phyloP scores from a whole-genome alignment of 140 eudicot genomes.

The Anethum foeniculum region DNA sequence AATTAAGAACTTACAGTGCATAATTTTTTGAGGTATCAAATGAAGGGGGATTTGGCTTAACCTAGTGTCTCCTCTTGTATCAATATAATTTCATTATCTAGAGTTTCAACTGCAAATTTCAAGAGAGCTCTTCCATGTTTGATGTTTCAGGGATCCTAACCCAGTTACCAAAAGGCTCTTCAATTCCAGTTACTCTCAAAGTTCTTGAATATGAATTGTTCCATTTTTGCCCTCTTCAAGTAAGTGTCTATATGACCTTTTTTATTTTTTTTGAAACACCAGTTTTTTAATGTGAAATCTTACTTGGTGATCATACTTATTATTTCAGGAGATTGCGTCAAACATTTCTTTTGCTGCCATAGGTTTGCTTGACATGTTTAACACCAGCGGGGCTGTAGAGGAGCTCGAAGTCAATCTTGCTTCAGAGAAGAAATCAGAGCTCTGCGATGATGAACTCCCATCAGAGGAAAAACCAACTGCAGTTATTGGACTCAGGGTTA shows the following conservation, averaged over 20 bases:
- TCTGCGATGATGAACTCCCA: slow-evolving; percentile 19
- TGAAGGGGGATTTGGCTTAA: not conserved
- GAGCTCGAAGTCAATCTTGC: slow-evolving; percentile 31
- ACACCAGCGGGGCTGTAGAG: slow-evolving; percentile 68
- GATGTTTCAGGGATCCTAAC: slow-evolving; percentile 42
- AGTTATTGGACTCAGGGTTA: slow-evolving; percentile 41
- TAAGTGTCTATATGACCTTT: slow-evolving; percentile 17
- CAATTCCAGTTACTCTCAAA: slow-evolving; percentile 69
- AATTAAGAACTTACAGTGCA: not conserved
- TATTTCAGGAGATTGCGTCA: slow-evolving; percentile 51
- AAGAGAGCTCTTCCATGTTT: not conserved
- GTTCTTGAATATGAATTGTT: slow-evolving; percentile 80
- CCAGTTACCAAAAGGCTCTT: slow-evolving; percentile 50
- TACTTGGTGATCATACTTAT: not conserved
- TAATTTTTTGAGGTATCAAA: not conserved
- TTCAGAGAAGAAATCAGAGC: slow-evolving; percentile 16
- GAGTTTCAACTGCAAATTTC: not conserved
- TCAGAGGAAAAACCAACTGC: slow-evolving; percentile 33
- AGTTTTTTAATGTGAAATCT: not conserved
- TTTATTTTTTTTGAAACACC: not conserved
- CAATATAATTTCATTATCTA: not conserved
- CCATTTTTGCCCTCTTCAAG: slow-evolving; percentile 81
- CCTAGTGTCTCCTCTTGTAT: not conserved
- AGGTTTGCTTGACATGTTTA: slow-evolving; percentile 85
- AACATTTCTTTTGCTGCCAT: slow-evolving; percentile 69